Evolutionary conservation across 2,329 filamentous ascomycete genomes (phyloP).

Genomic region (Myrmaecium sp.): DNA sequence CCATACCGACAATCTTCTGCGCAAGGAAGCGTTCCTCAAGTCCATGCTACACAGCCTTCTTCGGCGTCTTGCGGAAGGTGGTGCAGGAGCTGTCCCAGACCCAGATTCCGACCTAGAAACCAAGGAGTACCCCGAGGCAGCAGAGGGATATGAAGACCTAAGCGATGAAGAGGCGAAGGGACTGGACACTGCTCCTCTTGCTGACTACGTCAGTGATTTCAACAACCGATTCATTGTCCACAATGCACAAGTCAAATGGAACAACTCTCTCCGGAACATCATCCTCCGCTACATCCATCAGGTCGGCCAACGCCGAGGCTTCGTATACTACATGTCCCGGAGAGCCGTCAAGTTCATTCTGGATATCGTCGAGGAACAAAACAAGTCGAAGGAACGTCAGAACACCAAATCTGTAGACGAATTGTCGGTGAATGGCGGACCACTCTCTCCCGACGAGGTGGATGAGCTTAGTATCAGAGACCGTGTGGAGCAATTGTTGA

Average conservation of each 20-base stretch:
- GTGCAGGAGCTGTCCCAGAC: conserved; percentile 28
- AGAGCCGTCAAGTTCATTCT: conserved; percentile 95
- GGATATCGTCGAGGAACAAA: conserved; percentile 91
- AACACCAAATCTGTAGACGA: conserved; percentile 16
- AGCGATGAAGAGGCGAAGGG: conserved; percentile 29
- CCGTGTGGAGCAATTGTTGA: conserved; percentile 68
- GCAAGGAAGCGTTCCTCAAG: conserved; percentile 42
- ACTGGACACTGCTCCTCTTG: conserved; percentile 50
- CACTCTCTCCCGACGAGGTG: conserved; percentile 31
- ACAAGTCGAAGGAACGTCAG: conserved; percentile 47
- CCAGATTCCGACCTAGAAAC: too few species aligned
- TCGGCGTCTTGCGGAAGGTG: conserved; percentile 40
- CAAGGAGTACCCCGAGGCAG: conserved; percentile 14
- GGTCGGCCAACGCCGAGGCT: conserved; percentile 85
- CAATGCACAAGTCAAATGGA: conserved; percentile 97
- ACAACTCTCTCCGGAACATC: conserved; percentile 87
- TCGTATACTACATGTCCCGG: conserved; percentile 93
- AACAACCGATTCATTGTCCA: conserved; percentile 97
- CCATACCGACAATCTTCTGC: conserved; percentile 39
- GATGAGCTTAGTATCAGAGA: conserved; percentile 59
- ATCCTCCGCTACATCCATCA: conserved; percentile 95
- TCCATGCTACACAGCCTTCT: conserved; percentile 40
- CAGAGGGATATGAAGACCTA: conserved; percentile 28
- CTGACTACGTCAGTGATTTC: conserved; percentile 85
- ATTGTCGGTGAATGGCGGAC: conserved; percentile 11